Evolutionary conservation across 2,329 filamentous ascomycete species (phyloP), one percentile per base, ranked within the genome.

Genomic region (Fusarium sp.): DNA sequence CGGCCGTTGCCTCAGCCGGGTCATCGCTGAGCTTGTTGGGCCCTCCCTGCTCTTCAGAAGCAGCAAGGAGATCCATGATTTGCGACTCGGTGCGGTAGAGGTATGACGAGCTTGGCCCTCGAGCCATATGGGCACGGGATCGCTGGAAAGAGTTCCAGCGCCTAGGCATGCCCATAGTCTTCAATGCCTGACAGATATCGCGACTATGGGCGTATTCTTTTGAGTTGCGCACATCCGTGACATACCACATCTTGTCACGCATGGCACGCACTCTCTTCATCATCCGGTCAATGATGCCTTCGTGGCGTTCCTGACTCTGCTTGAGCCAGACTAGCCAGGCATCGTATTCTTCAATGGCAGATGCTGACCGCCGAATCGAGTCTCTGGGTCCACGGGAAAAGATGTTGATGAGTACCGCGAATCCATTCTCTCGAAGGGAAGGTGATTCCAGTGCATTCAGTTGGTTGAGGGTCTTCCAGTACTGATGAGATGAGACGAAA

Each of bases 181-280:
- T 97, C 59, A 99, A 86, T 6, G 96, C 97, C 69, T 94, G 89
- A 7, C 95, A 94, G 56, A 98, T 92, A 74, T 96, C 94, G 68
- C 92, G 92, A 42, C 94, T 95, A 76, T 97, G 93, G 69, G 97
- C 94, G 78, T 98, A 98, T 11, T 92, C 91, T 58, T 92, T 93
- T 5, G 97, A 98, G 78, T 96, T 95, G 71, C 94, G 93, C 31
- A 98, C 95, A 81, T 98, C 95, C 1, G 94, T 96, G 69, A 97
- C 94, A 81, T 97, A 99, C 97, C 97, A 99, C 94, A 98, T 98
- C 86, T 98, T 98, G 81, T 98, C 94, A 47, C 97, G 91, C 42
- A 98, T 87, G 25, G 93, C 91, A 66, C 92, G 90, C 40, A 97
- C 87, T 6, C 91, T 90, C 68, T 88, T 87, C 88, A 94, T 93